Percentiles rank a stretch among this genome's conserved stretches.
These are phyloP conservation scores for Paulownia fortunei DNA, from an alignment of 257 asterid species.

Conservation along the genomic window DNA sequence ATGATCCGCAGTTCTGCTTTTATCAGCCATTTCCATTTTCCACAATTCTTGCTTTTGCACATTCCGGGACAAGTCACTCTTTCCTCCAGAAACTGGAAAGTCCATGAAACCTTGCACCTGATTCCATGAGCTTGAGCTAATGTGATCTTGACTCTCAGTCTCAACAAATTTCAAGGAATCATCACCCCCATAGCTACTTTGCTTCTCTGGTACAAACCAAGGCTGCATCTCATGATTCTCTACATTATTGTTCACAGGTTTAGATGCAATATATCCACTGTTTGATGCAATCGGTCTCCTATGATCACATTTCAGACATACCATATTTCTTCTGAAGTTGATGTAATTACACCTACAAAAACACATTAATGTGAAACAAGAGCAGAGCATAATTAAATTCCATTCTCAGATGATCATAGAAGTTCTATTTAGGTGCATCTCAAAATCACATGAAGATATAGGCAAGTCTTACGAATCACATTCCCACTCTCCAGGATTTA, in stretches of 20 bases:
- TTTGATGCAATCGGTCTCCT: slow-evolving; percentile 65
- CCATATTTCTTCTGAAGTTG: slow-evolving; percentile 83
- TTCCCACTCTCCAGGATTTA: slow-evolving; percentile 95
- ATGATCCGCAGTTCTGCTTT: slow-evolving; percentile 34
- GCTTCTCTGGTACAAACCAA: slow-evolving; percentile 46
- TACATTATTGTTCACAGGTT: slow-evolving; percentile 28
- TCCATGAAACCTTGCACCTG: slow-evolving; percentile 43
- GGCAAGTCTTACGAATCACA: slow-evolving; percentile 83
- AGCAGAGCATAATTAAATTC: not conserved
- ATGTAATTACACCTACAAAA: slow-evolving; percentile 83
- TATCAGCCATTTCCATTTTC: slow-evolving; percentile 56
- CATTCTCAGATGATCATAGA: not conserved
- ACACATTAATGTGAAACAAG: not conserved
- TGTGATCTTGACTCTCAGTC: slow-evolving; percentile 40
- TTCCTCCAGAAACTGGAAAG: slow-evolving; percentile 83
- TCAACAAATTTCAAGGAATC: slow-evolving; percentile 43
- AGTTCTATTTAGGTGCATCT: not conserved
- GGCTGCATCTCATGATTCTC: slow-evolving; percentile 40
- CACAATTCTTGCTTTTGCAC: slow-evolving; percentile 56
- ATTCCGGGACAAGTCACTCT: slow-evolving; percentile 63
- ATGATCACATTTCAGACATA: slow-evolving; percentile 92
- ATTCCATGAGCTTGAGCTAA: slow-evolving; percentile 36
- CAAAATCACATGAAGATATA: not conserved
- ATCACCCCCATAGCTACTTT: slow-evolving; percentile 21
- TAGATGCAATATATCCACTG: slow-evolving; percentile 34